These are phyloP conservation scores for Aspergillus fumigatus DNA, from an alignment of 2,329 filamentous ascomycete species.

Conservation along the genomic window DNA sequence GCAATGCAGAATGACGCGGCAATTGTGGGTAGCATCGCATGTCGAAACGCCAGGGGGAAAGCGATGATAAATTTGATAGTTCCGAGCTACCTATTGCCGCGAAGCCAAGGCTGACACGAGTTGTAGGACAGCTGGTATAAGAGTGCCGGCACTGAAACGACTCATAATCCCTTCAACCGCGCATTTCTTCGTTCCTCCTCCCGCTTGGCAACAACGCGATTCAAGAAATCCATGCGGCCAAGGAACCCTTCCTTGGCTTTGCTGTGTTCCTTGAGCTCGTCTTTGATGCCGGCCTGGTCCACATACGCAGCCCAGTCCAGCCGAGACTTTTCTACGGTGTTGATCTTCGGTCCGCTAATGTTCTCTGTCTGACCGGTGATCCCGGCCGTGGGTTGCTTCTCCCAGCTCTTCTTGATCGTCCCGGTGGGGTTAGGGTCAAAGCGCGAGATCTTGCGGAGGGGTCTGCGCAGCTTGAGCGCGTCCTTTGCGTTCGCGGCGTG, in stretches of 20 bases:
- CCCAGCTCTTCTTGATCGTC: constrained; percentile 41
- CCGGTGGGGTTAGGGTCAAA: constrained; percentile 46
- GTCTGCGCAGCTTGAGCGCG: constrained; percentile 30
- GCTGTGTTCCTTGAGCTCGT: constrained; percentile 58
- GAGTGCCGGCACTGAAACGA: background rate
- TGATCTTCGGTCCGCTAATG: constrained; percentile 55
- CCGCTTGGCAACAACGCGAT: constrained; percentile 51
- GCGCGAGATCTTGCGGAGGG: constrained; percentile 41
- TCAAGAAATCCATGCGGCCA: constrained; percentile 59
- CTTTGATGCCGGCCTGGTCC: constrained; percentile 56
- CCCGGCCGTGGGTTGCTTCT: constrained; percentile 31
- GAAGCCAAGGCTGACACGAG: background rate
- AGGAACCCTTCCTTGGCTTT: constrained; percentile 60
- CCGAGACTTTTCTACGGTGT: constrained; percentile 62
- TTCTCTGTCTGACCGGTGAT: constrained; percentile 22
- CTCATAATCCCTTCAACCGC: constrained; percentile 41
- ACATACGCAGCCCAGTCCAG: constrained; percentile 64
- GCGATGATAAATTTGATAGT: background rate
- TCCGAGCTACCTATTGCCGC: background rate
- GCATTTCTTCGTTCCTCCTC: constrained; percentile 54
- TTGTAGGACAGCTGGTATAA: background rate
- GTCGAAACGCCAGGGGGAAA: no score
- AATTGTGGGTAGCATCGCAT: no score
- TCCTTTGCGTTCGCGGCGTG: constrained; percentile 15
- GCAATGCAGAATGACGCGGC: no score